Conservation (phyloP, 345 rosid species). For the Lenwebbia sp. region DNA sequence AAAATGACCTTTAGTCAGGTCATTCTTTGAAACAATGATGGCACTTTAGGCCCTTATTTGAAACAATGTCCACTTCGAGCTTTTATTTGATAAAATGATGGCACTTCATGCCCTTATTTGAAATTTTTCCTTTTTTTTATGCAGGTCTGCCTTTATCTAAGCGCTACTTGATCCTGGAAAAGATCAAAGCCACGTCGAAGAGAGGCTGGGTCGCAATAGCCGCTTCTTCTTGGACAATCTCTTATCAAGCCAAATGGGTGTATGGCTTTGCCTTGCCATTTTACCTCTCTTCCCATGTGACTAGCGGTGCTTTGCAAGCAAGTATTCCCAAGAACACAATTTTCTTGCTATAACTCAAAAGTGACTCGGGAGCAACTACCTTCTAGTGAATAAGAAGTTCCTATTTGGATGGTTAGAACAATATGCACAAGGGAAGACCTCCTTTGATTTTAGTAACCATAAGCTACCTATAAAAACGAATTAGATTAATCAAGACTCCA, state of each 20-base stretch:
- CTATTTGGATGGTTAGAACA: no score
- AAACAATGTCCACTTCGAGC: no score
- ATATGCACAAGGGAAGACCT: not conserved
- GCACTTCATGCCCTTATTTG: no score
- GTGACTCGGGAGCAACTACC: no score
- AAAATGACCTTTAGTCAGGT: not conserved
- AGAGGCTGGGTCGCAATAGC: not conserved
- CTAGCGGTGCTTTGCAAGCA: not conserved
- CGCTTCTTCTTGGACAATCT: not conserved
- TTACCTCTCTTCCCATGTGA: not conserved
- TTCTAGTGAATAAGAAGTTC: no score
- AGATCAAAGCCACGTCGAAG: not conserved
- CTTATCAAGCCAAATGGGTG: not conserved
- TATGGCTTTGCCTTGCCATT: not conserved
- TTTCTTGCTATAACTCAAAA: no score
- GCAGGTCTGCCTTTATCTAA: not conserved
- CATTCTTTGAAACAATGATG: no score
- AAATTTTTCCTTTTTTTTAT: no score
- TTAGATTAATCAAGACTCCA: not conserved
- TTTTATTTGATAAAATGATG: no score
- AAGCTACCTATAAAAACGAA: not conserved
- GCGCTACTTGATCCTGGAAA: not conserved
- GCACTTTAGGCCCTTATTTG: no score
- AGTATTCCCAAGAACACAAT: no score
- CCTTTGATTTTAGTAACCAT: not conserved